These are phyloP conservation scores for Xanthoconium separans DNA, from an alignment of 1,284 basidiomycete genomes.

Conservation along the genomic window DNA sequence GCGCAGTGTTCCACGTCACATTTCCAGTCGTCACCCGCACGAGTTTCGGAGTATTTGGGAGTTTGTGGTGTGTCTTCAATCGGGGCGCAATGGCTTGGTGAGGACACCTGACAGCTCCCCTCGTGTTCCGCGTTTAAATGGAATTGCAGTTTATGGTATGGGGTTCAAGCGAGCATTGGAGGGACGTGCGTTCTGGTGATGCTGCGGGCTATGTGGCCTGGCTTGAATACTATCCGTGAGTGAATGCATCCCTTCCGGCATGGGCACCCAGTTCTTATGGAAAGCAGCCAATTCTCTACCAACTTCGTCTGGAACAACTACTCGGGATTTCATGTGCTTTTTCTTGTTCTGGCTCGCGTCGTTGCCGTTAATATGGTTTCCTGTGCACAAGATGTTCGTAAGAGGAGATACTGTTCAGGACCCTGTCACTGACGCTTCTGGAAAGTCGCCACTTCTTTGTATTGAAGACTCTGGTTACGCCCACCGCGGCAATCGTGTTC, in stretches of 20 bases:
- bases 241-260: slow-evolving; percentile 9
- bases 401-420: slow-evolving; percentile 17
- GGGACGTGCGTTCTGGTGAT: slow-evolving; percentile 75
- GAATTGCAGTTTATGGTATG: slow-evolving; percentile 65
- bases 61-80: slow-evolving; percentile 85
- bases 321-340: slow-evolving; percentile 76
- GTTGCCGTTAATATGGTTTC: slow-evolving; percentile 78
- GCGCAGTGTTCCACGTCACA: slow-evolving; percentile 76
- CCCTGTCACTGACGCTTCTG: slow-evolving; percentile 15
- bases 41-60: slow-evolving; percentile 82
- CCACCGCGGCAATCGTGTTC: slow-evolving; percentile 73
- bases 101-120: slow-evolving; percentile 32
- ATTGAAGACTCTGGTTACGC: slow-evolving; percentile 72
- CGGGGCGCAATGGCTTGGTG: slow-evolving; percentile 76
- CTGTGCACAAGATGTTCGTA: slow-evolving; percentile 73
- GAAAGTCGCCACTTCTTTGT: slow-evolving; percentile 78
- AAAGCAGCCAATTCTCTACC: slow-evolving; percentile 46
- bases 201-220: slow-evolving; percentile 72
- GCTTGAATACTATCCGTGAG: slow-evolving; percentile 67
- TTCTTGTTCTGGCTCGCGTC: slow-evolving; percentile 86
- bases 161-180: slow-evolving; percentile 80
- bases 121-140: slow-evolving; percentile 18
- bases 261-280: slow-evolving; percentile 6
- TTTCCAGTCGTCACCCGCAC: slow-evolving; percentile 79
- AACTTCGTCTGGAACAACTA: slow-evolving; percentile 66